phyloP scores from a whole-genome alignment of 495 filamentous ascomycete species.

The Recurvomyces mirabilis region DNA sequence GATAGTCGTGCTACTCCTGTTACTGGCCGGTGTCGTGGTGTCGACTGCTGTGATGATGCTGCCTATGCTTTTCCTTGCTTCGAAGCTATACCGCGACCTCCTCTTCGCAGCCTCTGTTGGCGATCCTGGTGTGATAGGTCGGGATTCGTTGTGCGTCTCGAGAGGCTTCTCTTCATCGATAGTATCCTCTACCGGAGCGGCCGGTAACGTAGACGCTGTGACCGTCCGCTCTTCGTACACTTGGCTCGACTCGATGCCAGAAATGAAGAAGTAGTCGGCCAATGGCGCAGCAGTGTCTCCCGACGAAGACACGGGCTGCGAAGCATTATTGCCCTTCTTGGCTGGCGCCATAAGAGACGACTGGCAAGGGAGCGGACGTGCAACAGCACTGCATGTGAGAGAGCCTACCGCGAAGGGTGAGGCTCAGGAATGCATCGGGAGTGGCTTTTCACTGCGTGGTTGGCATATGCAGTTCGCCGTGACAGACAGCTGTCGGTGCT shows the following conservation, averaged over 20 bases:
- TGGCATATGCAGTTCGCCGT: too few species aligned
- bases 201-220: conserved; percentile 24
- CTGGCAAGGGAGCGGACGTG: conserved; percentile 14
- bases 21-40: conserved; percentile 49
- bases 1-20: conserved; percentile 80
- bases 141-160: conserved; percentile 33
- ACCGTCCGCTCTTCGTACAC: conserved; percentile 39
- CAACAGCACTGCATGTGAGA: conserved; percentile 11
- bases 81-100: conserved; percentile 52
- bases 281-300: conserved; percentile 58
- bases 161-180: conserved; percentile 63
- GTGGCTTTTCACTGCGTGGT: too few species aligned
- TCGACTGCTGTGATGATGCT: conserved; percentile 43
- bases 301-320: conserved; percentile 9
- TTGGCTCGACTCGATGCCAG: conserved; percentile 66
- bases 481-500: too few species aligned
- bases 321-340: conserved; percentile 4
- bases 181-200: conserved; percentile 55
- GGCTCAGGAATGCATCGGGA: neutral
- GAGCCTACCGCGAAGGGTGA: neutral
- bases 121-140: conserved; percentile 39
- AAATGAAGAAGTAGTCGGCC: conserved; percentile 98
- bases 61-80: conserved; percentile 52
- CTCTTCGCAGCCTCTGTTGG: conserved; percentile 46
- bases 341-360: conserved; percentile 12